Base-by-base conservation (phyloP, 2,329 filamentous ascomycete genomes). In the Ceratocystis harringtonii region DNA sequence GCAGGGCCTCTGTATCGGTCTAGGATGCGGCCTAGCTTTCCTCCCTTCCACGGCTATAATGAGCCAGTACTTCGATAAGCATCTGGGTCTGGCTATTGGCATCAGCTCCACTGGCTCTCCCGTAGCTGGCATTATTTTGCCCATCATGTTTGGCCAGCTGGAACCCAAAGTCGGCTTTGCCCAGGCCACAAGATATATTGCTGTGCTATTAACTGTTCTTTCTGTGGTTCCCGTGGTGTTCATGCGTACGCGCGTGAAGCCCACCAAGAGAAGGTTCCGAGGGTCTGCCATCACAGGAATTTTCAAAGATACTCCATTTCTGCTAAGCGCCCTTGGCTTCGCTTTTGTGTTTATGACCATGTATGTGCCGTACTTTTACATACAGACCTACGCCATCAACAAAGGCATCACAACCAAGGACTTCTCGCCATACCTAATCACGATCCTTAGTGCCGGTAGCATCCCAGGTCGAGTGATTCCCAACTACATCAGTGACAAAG, bases 141-240 rank as follows among this genome's bases (percentile, higher is more conserved):
- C 68, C n/a, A 69, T 76, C 62, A 72, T 76, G 62, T 76, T 78
- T 62, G 71, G 71, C 12, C 74, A 73, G 68, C 73, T 81, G 2
- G 76, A 80, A 68, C 73, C 74, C n/a, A 70, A 71, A 19, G 76
- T 85, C 64, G 82, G 82, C 36, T 86, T 85, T 71, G 73, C 74
- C 58, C 84, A 80, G 81, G 75, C 80, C 5, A 76, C 74, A 3
- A 73, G 78, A 6, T 71, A 77, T 43, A 74, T 80, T 19, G 78
- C 73, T 28, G 78, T 80, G 66, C 69, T 78, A 64, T 71, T 80
- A 17, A 73, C 78, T 15, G 76, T 62, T 1, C 71, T 77, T 25
- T 72, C 75, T 48, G 65, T 71, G n/a, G 66, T 79, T 4, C 75
- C 76, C 0, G 60, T 77, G 5, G 68, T 70, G 3, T 74, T 76